A percentile compares a stretch with the other conserved stretches of the same genome.
These are phyloP conservation scores for Penicillium chermesinum DNA, from an alignment of 495 filamentous ascomycete species.

Conservation along the genomic window DNA sequence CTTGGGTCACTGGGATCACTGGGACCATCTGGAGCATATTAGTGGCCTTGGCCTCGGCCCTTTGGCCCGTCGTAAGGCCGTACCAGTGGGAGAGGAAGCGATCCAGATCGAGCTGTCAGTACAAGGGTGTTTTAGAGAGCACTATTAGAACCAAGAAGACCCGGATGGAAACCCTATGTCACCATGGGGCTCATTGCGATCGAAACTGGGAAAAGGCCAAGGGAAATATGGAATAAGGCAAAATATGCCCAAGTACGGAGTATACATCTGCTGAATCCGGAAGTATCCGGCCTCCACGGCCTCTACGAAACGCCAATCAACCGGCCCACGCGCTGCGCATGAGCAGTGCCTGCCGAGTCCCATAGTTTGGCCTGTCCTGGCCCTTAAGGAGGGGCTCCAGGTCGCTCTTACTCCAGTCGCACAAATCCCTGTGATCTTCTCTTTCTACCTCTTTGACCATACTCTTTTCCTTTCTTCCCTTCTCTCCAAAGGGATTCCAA, in stretches of 20 bases:
- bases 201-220: too few relatives aligned
- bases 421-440: slow-evolving; percentile 1
- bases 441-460: not conserved
- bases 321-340: slow-evolving; percentile 18
- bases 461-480: not conserved
- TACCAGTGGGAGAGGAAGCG: not conserved
- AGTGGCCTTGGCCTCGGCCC: too few relatives aligned
- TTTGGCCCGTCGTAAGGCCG: too few relatives aligned
- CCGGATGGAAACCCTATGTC: too few relatives aligned
- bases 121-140: too few relatives aligned
- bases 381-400: slow-evolving; percentile 7
- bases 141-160: too few relatives aligned
- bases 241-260: too few relatives aligned
- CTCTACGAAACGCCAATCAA: slow-evolving; percentile 26
- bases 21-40: not conserved
- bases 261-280: too few relatives aligned
- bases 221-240: too few relatives aligned
- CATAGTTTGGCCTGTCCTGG: slow-evolving; percentile 17
- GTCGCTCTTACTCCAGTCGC: not conserved
- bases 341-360: slow-evolving; percentile 15
- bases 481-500: not conserved
- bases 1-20: not conserved
- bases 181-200: too few relatives aligned
- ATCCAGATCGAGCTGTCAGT: too few relatives aligned
- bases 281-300: slow-evolving; percentile 11